A percentile compares a stretch with the other conserved stretches of the same genome.
These are phyloP conservation scores for Gastrodia elata DNA, from an alignment of 106 monocot genomes.

Conservation along the genomic window DNA sequence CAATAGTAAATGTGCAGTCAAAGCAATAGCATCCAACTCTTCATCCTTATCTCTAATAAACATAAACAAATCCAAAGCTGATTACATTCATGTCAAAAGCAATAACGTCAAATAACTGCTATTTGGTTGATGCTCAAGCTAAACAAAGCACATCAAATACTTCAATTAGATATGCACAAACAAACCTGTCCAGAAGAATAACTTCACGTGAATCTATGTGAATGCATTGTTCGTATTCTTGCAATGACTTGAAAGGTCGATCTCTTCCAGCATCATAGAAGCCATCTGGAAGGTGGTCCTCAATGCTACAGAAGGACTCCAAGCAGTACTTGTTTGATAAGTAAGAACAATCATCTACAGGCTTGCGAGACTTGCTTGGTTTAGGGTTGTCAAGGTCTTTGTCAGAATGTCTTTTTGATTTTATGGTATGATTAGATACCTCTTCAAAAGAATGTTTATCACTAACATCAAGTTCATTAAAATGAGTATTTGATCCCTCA, in stretches of 20 bases:
- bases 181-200: constrained; percentile 89
- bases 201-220: constrained; percentile 79
- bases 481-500: constrained; percentile 17
- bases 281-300: constrained; percentile 86
- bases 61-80: constrained; percentile 9
- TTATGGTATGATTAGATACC: constrained; percentile 25
- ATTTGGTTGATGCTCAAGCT: neutral
- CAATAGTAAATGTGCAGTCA: constrained; percentile 64
- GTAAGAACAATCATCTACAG: constrained; percentile 39
- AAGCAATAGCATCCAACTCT: constrained; percentile 77
- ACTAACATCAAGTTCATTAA: constrained; percentile 4
- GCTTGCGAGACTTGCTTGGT: constrained; percentile 58
- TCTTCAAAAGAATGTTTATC: constrained; percentile 24
- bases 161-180: neutral
- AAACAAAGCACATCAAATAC: constrained; percentile 6
- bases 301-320: constrained; percentile 70
- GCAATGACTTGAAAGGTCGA: constrained; percentile 57
- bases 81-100: constrained; percentile 2
- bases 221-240: constrained; percentile 46
- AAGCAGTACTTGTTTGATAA: constrained; percentile 68
- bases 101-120: neutral
- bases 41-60: constrained; percentile 66
- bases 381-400: constrained; percentile 71
- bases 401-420: constrained; percentile 77
- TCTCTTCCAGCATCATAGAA: constrained; percentile 99